A percentile compares a stretch with the other conserved stretches of the same genome.
These are phyloP conservation scores for Tylopilus sp. DNA, from an alignment of 768 basidiomycete genomes.

Conservation along the genomic window DNA sequence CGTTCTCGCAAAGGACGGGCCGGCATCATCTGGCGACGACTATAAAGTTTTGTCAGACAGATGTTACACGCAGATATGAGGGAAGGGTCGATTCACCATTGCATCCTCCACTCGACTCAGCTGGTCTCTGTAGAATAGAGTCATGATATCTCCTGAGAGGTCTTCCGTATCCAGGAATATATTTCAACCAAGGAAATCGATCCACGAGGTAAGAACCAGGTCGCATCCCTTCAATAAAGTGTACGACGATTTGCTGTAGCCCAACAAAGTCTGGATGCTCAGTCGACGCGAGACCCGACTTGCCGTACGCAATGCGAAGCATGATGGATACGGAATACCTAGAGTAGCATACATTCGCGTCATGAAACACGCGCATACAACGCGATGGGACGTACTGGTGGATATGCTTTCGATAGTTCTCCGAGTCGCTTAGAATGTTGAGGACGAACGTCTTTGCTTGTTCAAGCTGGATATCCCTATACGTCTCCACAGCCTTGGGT, in stretches of 20 bases:
- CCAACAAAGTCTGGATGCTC: conserved; percentile 24
- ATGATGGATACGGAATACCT: conserved; percentile 30
- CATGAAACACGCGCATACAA: background rate
- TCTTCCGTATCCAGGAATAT: conserved; percentile 57
- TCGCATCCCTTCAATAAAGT: conserved; percentile 30
- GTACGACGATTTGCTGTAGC: conserved; percentile 13
- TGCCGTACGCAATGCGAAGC: conserved; percentile 27
- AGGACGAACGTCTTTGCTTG: conserved; percentile 23
- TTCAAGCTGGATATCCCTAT: conserved; percentile 42
- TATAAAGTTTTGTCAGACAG: background rate
- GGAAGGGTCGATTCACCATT: conserved; percentile 34
- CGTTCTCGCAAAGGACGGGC: conserved; percentile 46
- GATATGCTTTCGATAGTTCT: conserved; percentile 39
- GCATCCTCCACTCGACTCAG: conserved; percentile 43
- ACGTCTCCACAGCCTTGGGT: conserved; percentile 43
- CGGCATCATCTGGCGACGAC: conserved; percentile 9
- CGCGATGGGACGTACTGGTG: conserved; percentile 41
- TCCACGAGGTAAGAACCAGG: conserved; percentile 37
- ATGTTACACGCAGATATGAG: background rate
- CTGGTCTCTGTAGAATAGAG: conserved; percentile 48
- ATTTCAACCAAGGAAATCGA: conserved; percentile 33
- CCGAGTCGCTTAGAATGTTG: conserved; percentile 33
- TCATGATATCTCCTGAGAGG: conserved; percentile 49
- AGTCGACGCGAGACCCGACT: conserved; percentile 11
- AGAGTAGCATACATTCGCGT: background rate